A percentile compares a stretch with the other conserved stretches of the same genome.
Conservation (phyloP, 2,329 filamentous ascomycete species). For the Phaeoacremonium minimum region DNA sequence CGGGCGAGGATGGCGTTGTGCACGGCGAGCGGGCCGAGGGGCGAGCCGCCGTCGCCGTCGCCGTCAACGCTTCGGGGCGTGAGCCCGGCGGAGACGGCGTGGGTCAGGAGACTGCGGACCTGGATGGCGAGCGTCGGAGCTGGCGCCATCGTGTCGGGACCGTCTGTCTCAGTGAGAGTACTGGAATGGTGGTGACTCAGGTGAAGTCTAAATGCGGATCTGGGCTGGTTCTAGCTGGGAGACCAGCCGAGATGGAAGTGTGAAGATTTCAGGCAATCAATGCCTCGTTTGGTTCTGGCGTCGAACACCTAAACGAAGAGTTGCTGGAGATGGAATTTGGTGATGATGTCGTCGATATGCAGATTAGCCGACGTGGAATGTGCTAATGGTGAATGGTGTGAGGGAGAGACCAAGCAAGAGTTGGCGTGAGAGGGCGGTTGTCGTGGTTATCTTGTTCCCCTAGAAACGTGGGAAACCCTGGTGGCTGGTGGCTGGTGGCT, state of each 20-base stretch:
- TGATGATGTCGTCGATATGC: too few relatives aligned
- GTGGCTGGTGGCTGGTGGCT: neutral
- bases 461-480: too few relatives aligned
- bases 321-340: too few relatives aligned
- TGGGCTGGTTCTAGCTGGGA: conserved; percentile 16
- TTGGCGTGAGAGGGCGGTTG: neutral
- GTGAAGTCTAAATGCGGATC: neutral
- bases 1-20: conserved; percentile 36
- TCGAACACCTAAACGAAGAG: too few relatives aligned
- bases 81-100: conserved; percentile 22
- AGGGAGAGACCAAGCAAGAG: neutral
- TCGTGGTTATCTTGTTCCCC: neutral
- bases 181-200: neutral
- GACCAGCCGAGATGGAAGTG: conserved; percentile 18
- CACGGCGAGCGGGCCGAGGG: conserved; percentile 37
- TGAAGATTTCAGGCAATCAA: neutral
- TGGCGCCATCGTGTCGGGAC: conserved; percentile 30
- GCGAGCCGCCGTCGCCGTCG: conserved; percentile 18
- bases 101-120: conserved; percentile 16
- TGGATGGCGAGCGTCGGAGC: conserved; percentile 9
- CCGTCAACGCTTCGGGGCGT: conserved; percentile 15
- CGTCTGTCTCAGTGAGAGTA: neutral
- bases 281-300: neutral
- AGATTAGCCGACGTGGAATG: too few relatives aligned
- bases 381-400: too few relatives aligned